A percentile compares a stretch with the other conserved stretches of the same genome.
phyloP scores from a whole-genome alignment of 2,329 filamentous ascomycete species.

The Aspergillus tubingensis region DNA sequence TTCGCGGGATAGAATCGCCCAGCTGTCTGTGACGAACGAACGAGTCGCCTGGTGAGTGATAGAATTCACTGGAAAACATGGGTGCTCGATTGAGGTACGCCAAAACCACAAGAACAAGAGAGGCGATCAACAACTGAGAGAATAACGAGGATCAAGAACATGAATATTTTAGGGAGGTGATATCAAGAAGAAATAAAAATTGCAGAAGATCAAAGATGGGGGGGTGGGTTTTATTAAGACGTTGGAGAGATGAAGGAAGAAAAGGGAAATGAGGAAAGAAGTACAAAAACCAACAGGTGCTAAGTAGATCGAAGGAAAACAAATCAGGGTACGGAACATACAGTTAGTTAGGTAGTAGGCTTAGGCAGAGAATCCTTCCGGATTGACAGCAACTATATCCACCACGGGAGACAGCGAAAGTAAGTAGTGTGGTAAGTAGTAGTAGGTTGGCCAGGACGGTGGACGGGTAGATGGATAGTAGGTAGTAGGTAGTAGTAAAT shows the following conservation, averaged over 20 bases:
- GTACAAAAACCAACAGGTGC: neutral
- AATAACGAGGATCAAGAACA: neutral
- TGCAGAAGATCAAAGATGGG: too few relatives aligned
- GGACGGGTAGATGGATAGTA: neutral
- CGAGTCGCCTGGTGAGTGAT: constrained; percentile 8
- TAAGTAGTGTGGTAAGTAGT: too few relatives aligned
- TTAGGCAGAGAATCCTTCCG: constrained; percentile 6
- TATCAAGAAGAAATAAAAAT: too few relatives aligned
- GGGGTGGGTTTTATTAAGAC: too few relatives aligned
- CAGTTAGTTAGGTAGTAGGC: constrained; percentile 5
- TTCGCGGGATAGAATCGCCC: constrained; percentile 1
- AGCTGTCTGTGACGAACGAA: constrained; percentile 3
- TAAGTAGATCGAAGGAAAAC: neutral
- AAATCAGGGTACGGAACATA: constrained; percentile 7
- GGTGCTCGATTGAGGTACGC: neutral
- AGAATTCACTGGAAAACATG: constrained; percentile 6
- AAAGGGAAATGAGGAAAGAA: neutral
- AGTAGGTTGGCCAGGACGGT: neutral
- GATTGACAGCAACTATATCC: constrained; percentile 7
- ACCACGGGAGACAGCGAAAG: neutral
- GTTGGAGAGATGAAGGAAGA: neutral
- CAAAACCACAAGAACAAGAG: neutral
- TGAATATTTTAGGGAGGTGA: neutral
- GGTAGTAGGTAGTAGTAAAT: neutral
- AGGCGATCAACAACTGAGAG: neutral